Evolutionary conservation across 2,329 filamentous ascomycete genomes (phyloP), one percentile per base, ranked within the genome.

Genomic region (Phaeosphaeria sp.): DNA sequence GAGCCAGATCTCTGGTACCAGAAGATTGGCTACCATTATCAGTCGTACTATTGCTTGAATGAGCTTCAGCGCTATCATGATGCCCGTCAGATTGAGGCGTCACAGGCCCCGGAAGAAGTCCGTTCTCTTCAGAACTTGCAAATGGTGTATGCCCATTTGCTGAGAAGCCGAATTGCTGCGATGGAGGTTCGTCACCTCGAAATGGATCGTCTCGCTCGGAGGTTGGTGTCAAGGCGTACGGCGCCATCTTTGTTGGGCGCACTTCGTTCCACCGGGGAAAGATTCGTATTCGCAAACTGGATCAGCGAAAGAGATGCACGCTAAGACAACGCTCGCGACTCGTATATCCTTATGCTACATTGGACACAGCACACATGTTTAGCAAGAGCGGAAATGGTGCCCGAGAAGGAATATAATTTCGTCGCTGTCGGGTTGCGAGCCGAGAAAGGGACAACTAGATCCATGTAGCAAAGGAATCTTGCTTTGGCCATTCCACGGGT

Each of bases 161-260:
- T 7, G 30, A 36, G 3, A 13, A 36, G 30, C 11, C 30, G 11
- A 36, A 36, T 13, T 36, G 30, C 30, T 36, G 30, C 30, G 15
- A 13, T 13, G 30, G 3, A 13, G 30, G n/a, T 21, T 39, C 45
- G 39, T 49, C 24, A 21, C 39, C 51, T 6, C 54, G 52, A 9
- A 51, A 48, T n/a, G 51, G 24, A 15, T 55, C 53, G 15, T 53
- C 58, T 24, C 50, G 51, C 54, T 68, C 65, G 4, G 53, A 55
- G 5, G 54, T 59, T 22, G 65, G 63, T 21, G 61, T 64, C n/a
- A 66, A 55, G 43, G 62, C 61, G 25, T 64, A 63, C 5, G 65
- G 65, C n/a, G 65, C 65, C 65, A 68, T 49, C 6, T 42, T 39
- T 11, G 21, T 39, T 36, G 1, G 15, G 1, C 17, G 17, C n/a